Evolutionary conservation across 2,329 filamentous ascomycete genomes (phyloP), one percentile per base, ranked within the genome.

Genomic region (Didymella lethalis): DNA sequence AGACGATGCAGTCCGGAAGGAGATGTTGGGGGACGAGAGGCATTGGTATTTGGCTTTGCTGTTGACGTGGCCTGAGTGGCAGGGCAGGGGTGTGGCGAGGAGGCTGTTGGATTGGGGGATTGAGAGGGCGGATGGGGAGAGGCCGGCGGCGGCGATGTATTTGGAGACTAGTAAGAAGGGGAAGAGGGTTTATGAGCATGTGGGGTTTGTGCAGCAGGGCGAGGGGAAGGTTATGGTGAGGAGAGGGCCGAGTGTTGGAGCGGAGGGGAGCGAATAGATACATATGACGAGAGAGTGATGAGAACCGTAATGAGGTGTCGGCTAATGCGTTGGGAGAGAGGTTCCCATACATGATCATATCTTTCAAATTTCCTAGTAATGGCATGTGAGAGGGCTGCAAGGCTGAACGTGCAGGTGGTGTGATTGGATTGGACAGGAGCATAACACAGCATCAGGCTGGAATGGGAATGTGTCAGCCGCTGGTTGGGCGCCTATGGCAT

Each of bases 11-110:
- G 26, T 57, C 2, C 55, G 73, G 31, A 46, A 26, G 11, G 56
- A 64, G 6, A 23, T 69, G 2, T 10, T 73, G 26, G 59, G 57
- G 0, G 67, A 62, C 0, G 63, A 75, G 20, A 38, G 44, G 57
- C 73, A 76, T 57, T 76, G 74, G 74, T 74, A 66, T 65, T 65
- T 76, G 10, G 67, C 65, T 45, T 62, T 68, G 25, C 34, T 76
- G n/a, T 41, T 71, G 4, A 70, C 64, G 6, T 75, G 59, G 63
- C 73, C 73, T 0, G 66, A 71, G 47, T 75, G 48, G 32, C 74
- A 74, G 57, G 71, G 72, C 0, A 61, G 60, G 14, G 74, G 74
- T 0, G 67, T 75, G 0, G 74, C 64, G 28, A 72, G 57, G 40
- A 64, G 53, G 41, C 48, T 76, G 58, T 29, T 76, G 58, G 38